Base-by-base conservation (phyloP, 2,329 filamentous ascomycete species). In the Aspergillus eucalypticola region DNA sequence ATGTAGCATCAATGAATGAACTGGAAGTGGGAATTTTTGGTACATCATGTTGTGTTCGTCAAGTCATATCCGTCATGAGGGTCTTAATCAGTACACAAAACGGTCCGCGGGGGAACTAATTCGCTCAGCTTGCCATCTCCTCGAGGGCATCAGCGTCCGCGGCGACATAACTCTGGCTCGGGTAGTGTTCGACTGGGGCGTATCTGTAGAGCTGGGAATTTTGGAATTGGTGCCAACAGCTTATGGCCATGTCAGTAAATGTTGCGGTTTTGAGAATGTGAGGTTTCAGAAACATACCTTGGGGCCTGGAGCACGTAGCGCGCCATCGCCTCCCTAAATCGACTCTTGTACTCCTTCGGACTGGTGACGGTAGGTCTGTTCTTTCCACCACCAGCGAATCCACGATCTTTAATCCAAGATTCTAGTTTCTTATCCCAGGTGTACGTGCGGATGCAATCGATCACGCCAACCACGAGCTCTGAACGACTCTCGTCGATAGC, bases 361-460 rank as follows among this genome's bases (percentile, higher is more conserved):
- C 91, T 96, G 10, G 95, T 99, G 54, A 99, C 95, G 0, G 95
- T 99, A 8, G 96, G 96, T 63, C 92, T 86, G 68, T 88, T 89
- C 76, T 88, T 88, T 70, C 96, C 91, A 59, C 90, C 87, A 29
- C 88, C 88, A 60, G 88, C 90, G 69, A 93, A 92, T 0, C 91
- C 95, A 41, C 94, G 90, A 72, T 98, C 93, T 77, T 99, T 99
- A 84, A 99, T 97, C 95, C 95, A 99, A 57, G 90, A 95, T 79
- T 99, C 95, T n/a, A 99, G 85, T 74, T 97, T 97, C 83, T 99
- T 99, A 81, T 99, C 95, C 92, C 95, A 99, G 0, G 95, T 99
- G 74, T 98, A 99, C 0, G 95, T 99, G 58, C 95, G 88, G 67
- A 99, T 98, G 75, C 95, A 98, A 75, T 99, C 94, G 65, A 99